These are phyloP conservation scores for Solanum gandarillasii DNA, from an alignment of 257 asterid genomes.

Conservation along the genomic window DNA sequence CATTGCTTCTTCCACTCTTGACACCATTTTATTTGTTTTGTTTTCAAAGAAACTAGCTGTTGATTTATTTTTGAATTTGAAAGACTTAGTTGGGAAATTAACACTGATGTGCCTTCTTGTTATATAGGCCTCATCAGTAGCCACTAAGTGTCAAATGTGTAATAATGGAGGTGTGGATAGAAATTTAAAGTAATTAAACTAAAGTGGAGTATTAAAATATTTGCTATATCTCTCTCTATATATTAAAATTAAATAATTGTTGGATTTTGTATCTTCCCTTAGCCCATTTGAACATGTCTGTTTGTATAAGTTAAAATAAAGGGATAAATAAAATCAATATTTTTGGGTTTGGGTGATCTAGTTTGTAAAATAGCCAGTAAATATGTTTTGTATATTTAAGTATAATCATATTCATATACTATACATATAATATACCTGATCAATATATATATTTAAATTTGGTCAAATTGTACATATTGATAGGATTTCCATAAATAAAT, in stretches of 20 bases:
- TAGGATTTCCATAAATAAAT: no score
- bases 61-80: not conserved
- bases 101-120: not conserved
- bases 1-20: constrained; percentile 33
- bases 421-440: no score
- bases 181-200: not conserved
- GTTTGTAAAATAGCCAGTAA: no score
- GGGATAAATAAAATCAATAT: no score
- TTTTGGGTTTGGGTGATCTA: not conserved
- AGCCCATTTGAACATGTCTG: not conserved
- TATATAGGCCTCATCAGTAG: not conserved
- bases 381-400: no score
- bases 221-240: not conserved
- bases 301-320: not conserved
- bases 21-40: constrained; percentile 26
- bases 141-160: not conserved
- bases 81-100: not conserved
- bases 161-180: not conserved
- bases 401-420: no score
- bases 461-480: no score
- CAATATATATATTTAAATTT: no score
- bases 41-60: not conserved
- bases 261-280: not conserved
- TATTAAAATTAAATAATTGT: not conserved
- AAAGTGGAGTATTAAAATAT: not conserved